Conservation (phyloP, 345 rosid genomes). For the Citrus hindsii region DNA sequence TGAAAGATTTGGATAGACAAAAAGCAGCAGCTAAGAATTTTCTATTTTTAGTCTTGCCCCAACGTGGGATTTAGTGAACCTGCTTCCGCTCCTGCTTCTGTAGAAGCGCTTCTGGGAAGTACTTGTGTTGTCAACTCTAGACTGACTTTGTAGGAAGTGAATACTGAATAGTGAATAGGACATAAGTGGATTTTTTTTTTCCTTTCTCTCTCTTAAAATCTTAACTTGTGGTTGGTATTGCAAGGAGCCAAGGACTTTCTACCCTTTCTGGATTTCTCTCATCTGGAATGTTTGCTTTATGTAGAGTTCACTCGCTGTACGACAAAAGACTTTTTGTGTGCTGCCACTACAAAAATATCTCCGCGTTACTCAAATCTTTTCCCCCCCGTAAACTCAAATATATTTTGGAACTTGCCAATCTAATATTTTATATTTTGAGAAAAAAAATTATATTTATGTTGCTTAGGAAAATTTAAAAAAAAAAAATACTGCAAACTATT, state of each 20-base stretch:
- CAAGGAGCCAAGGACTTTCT: background rate
- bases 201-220: conserved; percentile 33
- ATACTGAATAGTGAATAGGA: background rate
- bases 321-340: background rate
- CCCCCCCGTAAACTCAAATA: too few relatives aligned
- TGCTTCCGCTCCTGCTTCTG: background rate
- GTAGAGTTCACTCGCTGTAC: background rate
- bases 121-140: background rate
- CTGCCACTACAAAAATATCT: background rate
- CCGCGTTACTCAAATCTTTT: too few relatives aligned
- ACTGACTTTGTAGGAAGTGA: background rate
- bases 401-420: too few relatives aligned
- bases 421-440: too few relatives aligned
- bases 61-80: background rate
- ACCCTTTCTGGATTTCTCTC: conserved; percentile 27
- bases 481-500: too few relatives aligned
- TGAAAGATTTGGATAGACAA: background rate
- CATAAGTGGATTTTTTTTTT: conserved; percentile 15
- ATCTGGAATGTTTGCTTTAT: background rate
- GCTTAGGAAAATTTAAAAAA: too few relatives aligned
- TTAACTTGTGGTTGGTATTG: conserved; percentile 49
- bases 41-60: background rate
- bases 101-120: conserved; percentile 1
- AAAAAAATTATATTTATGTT: too few relatives aligned
- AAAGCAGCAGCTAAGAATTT: background rate